Base-by-base conservation (phyloP, 306 rosid species). In the Dryas drummondii region DNA sequence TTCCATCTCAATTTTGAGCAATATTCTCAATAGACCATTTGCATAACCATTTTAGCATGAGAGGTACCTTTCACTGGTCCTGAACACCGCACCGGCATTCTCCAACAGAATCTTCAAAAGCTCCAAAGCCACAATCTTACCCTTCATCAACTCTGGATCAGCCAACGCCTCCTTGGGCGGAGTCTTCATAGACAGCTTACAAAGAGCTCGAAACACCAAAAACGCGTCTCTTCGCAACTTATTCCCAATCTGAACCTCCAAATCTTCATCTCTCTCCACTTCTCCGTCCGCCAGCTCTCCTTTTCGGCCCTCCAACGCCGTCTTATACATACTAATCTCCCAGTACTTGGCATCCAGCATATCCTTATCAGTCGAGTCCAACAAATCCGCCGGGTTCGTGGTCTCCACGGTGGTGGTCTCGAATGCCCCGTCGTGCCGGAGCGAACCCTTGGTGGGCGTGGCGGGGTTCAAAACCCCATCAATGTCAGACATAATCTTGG, bases 281-380 rank as follows among this genome's bases (percentile, higher is more conserved):
- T 96, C 99, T 65, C 98, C 99, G 49, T 92, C 99, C 45, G 85
- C 97, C 79, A 96, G 81, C 78, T 96, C 99, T 7, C 90, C 98
- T 49, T 96, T 96, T 82, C 99, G 79, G 9, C 94, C 99, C 81
- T 96, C 99, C 89, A 96, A 82, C 0, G 99, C 99, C n/a, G 97
- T 89, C 86, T 96, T 96, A 46, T 96, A 96, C 99, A 96, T 96
- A 67, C 99, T 96, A 70, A 96, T 96, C 82, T 96, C 99, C 99
- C 99, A 96, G 73, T 96, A 96, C 82, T 96, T 96, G 0, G 99
- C 99, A 81, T 96, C 99, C 87, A 96, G 82, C 99, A 96, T 96
- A 77, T 96, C 99, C 84, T 96, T 96, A 72, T 96, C 99, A 4
- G 97, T 96, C 1, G 99, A 96, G 80, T 96, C 99, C 87, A 96